phyloP scores from a whole-genome alignment of 129 eudicot species.

The Lonicera japonica region DNA sequence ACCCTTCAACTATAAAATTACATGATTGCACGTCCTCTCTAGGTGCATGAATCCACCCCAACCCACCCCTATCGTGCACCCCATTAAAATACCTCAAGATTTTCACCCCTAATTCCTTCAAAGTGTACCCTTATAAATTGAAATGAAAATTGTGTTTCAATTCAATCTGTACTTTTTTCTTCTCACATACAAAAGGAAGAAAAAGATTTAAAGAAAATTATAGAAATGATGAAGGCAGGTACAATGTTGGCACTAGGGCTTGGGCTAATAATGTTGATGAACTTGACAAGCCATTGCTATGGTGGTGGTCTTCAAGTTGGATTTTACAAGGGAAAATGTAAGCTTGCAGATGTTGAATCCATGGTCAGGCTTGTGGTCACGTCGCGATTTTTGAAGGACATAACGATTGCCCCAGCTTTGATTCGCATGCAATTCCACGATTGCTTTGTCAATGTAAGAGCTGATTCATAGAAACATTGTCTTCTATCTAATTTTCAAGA shows the following conservation, averaged over 20 bases:
- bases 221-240: constrained; percentile 13
- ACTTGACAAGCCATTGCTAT: constrained; percentile 26
- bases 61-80: constrained; percentile 24
- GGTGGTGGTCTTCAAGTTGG: constrained; percentile 39
- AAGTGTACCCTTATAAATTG: background rate
- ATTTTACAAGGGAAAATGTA: constrained; percentile 47
- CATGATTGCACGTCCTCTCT: too few species aligned
- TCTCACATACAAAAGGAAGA: background rate
- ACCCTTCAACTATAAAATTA: too few species aligned
- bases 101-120: constrained; percentile 4
- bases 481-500: too few species aligned
- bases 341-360: constrained; percentile 33
- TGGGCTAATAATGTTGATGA: constrained; percentile 13
- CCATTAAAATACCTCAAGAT: constrained; percentile 19
- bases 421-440: constrained; percentile 77
- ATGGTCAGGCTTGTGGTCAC: constrained; percentile 25
- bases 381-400: constrained; percentile 22
- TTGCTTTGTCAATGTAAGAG: constrained; percentile 62
- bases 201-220: background rate
- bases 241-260: constrained; percentile 13
- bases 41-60: background rate
- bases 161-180: too few species aligned
- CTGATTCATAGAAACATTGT: too few species aligned
- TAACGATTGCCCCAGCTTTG: constrained; percentile 48
- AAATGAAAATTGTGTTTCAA: background rate